phyloP scores from a whole-genome alignment of 2,329 filamentous ascomycete species.

The Fusarium hainanense region DNA sequence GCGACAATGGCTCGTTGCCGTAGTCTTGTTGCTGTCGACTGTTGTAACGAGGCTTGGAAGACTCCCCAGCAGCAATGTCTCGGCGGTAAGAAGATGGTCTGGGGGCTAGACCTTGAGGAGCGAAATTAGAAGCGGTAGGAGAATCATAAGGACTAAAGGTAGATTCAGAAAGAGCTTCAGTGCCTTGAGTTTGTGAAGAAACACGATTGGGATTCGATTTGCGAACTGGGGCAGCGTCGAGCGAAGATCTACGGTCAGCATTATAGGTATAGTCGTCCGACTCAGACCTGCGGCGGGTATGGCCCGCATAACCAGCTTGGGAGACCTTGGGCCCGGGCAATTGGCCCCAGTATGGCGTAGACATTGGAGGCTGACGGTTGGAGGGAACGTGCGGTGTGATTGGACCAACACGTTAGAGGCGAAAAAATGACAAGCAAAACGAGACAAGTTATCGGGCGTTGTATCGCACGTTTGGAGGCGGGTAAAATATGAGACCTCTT shows the following conservation, averaged over 20 bases:
- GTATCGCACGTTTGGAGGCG: conserved; percentile 38
- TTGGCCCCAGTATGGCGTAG: conserved; percentile 68
- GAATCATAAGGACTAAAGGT: conserved; percentile 69
- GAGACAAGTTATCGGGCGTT: conserved; percentile 26
- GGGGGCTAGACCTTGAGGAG: conserved; percentile 65
- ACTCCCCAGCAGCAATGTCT: conserved; percentile 54
- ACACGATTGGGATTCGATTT: conserved; percentile 63
- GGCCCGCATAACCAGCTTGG: conserved; percentile 42
- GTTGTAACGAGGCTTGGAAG: conserved; percentile 58
- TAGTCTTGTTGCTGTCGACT: conserved; percentile 51
- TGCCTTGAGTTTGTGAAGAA: conserved; percentile 67
- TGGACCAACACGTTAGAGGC: conserved; percentile 35
- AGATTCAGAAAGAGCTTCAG: conserved; percentile 67
- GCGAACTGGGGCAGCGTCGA: conserved; percentile 54
- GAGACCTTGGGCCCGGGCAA: conserved; percentile 62
- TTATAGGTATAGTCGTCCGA: conserved; percentile 47
- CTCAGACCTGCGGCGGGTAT: conserved; percentile 52
- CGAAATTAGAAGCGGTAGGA: conserved; percentile 63
- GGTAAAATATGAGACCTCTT: conserved; percentile 27
- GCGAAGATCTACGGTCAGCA: conserved; percentile 49
- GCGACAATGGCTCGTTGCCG: conserved; percentile 51
- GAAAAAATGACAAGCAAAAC: conserved; percentile 15
- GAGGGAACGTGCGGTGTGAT: conserved; percentile 41
- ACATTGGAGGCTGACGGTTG: conserved; percentile 53
- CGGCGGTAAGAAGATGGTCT: conserved; percentile 68